Evolutionary conservation across 2,329 filamentous ascomycete species (phyloP), one percentile per base, ranked within the genome.

Genomic region (Cercospora nicotianae): DNA sequence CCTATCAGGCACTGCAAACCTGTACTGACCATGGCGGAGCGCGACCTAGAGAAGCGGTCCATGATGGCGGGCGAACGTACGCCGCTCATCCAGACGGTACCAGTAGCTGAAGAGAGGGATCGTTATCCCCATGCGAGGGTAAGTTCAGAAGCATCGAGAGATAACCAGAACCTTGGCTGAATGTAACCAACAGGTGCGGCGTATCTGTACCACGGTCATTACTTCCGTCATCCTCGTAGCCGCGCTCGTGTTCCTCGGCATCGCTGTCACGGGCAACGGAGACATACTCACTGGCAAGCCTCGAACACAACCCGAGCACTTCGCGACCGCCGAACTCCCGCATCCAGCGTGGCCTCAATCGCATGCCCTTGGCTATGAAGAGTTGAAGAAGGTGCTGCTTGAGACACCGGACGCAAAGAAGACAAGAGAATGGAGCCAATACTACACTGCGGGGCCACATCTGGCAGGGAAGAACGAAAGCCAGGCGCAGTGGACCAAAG

Each of bases 51-150:
- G 69, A 76, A 66, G 70, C 58, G 39, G 48, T 51, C 55, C 59
- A 65, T 26, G 10, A 83, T 83, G 81, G 75, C 80, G 75, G 78
- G 82, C 77, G 90, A 92, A 81, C 83, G 82, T 66, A 91, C 89
- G 61, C 90, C 90, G 67, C 84, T 93, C 73, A 85, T 92, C 69
- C 84, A 88, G 74, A 88, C 86, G 62, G 86, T 91, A 67, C 84
- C 77, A 18, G 82, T 89, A 72, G 83, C 83, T 67, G 78, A 85
- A 36, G 81, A 82, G 68, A 82, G 82, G 73, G 82, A 80, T 70
- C 83, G 88, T 72, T 89, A 89, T 74, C 82, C 82, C 55, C 72
- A 78, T 62, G 64, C 66, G 23, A 74, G 69, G 62, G 77, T 78
- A 70, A 20, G 72, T 60, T 26, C n/a, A 26, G 9, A n/a, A 53